phyloP scores from a whole-genome alignment of 495 filamentous ascomycete genomes.

The Pseudoneurospora amorphoporcata region DNA sequence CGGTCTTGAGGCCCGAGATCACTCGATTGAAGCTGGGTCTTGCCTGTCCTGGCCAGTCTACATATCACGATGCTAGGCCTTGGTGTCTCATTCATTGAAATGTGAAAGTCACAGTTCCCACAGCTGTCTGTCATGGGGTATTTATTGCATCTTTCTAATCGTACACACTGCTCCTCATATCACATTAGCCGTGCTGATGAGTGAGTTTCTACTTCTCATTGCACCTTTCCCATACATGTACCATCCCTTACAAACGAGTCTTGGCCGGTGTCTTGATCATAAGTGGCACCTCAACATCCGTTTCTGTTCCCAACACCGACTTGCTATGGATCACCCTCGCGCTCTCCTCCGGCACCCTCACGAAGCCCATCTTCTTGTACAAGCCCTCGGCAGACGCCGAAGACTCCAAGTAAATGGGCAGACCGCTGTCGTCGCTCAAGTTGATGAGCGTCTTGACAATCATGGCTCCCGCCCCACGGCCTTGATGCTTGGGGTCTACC shows the following conservation, averaged over 20 bases:
- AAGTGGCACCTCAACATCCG: slow-evolving; percentile 16
- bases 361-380: slow-evolving; percentile 22
- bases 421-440: slow-evolving; percentile 24
- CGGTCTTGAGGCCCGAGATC: not conserved
- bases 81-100: not conserved
- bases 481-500: slow-evolving; percentile 26
- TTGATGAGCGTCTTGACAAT: slow-evolving; percentile 33
- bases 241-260: not conserved
- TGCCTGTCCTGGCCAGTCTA: not conserved
- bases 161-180: not conserved
- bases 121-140: not conserved
- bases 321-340: slow-evolving; percentile 14
- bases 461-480: slow-evolving; percentile 29
- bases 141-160: not conserved
- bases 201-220: not conserved
- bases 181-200: not conserved
- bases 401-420: slow-evolving; percentile 26
- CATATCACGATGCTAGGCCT: not conserved
- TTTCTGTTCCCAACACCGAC: slow-evolving; percentile 6
- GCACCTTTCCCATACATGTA: not conserved
- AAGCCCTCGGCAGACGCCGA: slow-evolving; percentile 13
- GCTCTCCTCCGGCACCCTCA: slow-evolving; percentile 6
- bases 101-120: not conserved
- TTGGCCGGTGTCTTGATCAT: slow-evolving; percentile 17
- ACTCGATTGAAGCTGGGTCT: not conserved